phyloP scores from a whole-genome alignment of 2,329 filamentous ascomycete species.

The Aspergillus versicolor region DNA sequence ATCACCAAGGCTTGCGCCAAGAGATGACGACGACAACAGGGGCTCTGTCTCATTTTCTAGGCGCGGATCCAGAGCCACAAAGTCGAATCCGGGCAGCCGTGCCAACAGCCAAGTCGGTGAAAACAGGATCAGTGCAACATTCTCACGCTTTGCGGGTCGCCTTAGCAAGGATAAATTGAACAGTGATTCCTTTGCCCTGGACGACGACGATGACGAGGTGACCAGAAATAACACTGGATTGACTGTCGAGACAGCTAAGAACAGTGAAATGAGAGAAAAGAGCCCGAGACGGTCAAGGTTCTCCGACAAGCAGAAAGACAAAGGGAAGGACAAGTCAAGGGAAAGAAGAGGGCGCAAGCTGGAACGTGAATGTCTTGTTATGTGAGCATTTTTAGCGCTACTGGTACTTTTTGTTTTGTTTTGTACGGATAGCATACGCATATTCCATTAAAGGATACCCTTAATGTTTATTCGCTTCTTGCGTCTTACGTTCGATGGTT shows the following conservation, averaged over 20 bases:
- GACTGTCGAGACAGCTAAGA: conserved; percentile 16
- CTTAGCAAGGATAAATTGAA: conserved; percentile 31
- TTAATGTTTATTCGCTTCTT: neutral
- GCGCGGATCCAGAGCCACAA: conserved; percentile 28
- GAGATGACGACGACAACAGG: conserved; percentile 26
- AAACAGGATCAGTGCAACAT: conserved; percentile 34
- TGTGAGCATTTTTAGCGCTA: conserved; percentile 27
- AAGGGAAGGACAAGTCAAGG: conserved; percentile 33
- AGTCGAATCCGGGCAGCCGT: conserved; percentile 36
- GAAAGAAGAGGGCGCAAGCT: conserved; percentile 37
- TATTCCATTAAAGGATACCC: neutral
- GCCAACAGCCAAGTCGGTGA: conserved; percentile 37
- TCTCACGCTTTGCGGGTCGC: conserved; percentile 36
- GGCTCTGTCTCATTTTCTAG: conserved; percentile 28
- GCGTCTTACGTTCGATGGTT: neutral
- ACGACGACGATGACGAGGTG: conserved; percentile 29
- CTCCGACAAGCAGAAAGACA: conserved; percentile 24
- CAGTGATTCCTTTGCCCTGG: conserved; percentile 24
- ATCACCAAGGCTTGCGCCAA: conserved; percentile 24
- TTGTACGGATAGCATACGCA: neutral
- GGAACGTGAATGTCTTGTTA: conserved; percentile 46
- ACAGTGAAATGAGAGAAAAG: conserved; percentile 25
- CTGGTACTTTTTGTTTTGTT: neutral
- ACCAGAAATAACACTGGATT: conserved; percentile 20
- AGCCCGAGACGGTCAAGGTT: conserved; percentile 23